phyloP scores from a whole-genome alignment of 2,329 filamentous ascomycete genomes.

The Pleomassaria siparia region DNA sequence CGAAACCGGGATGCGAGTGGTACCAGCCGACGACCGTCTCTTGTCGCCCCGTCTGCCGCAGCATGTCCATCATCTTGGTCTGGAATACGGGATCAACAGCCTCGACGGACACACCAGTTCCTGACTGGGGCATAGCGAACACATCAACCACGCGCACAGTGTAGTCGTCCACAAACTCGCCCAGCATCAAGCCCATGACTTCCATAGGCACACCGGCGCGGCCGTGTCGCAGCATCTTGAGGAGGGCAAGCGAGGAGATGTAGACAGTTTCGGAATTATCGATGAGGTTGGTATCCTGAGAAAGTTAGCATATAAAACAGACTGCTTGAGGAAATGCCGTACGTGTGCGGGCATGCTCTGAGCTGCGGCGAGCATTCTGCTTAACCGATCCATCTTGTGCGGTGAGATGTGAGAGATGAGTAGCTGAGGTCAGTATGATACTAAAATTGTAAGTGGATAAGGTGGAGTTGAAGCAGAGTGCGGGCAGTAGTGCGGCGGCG shows the following conservation, averaged over 20 bases:
- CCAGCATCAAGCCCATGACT: slow-evolving; percentile 99
- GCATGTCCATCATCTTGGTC: slow-evolving; percentile 99
- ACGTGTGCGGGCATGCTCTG: slow-evolving; percentile 65
- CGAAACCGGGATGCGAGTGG: slow-evolving; percentile 98
- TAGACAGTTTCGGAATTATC: slow-evolving; percentile 99
- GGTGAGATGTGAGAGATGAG: slow-evolving; percentile 2
- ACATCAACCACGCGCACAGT: slow-evolving; percentile 98
- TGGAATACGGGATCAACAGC: slow-evolving; percentile 98
- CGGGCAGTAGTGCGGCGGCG: slow-evolving; percentile 1
- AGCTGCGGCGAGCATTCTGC: slow-evolving; percentile 79
- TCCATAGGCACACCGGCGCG: slow-evolving; percentile 99
- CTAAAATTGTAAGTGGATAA: not conserved
- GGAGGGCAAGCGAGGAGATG: slow-evolving; percentile 92
- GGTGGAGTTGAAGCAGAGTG: slow-evolving; percentile 5
- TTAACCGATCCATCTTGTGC: slow-evolving; percentile 80
- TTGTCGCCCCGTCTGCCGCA: slow-evolving; percentile 92
- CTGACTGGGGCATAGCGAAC: slow-evolving; percentile 98
- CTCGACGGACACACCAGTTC: slow-evolving; percentile 96
- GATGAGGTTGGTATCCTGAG: slow-evolving; percentile 87
- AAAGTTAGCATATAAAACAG: slow-evolving; percentile 9
- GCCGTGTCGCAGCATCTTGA: slow-evolving; percentile 98
- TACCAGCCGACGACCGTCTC: slow-evolving; percentile 99
- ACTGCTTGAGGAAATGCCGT: slow-evolving; percentile 33
- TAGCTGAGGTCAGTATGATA: not conserved
- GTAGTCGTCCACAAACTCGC: slow-evolving; percentile 98